Base-by-base conservation (phyloP, 768 basidiomycete genomes). In the Kwoniella botswanensis region DNA sequence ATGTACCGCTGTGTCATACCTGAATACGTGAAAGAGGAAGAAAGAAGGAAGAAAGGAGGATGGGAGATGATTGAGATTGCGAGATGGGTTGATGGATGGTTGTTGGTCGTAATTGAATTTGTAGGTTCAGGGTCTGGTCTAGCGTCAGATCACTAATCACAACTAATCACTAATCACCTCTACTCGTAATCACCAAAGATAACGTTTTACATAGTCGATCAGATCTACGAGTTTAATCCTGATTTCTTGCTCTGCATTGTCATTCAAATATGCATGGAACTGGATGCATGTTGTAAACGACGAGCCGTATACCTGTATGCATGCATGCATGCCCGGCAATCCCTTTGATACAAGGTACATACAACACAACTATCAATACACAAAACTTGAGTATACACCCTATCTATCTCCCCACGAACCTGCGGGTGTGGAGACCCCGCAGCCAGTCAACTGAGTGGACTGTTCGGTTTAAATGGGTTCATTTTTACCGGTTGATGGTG, bases 361-460 rank as follows among this genome's bases (percentile, higher is more conserved):
- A 17, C 21, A 29, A 58, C 29, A 58, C 15, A 24, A 35, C 35
- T 35, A 35, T 9, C 7, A 7, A 35, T 9, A 35, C 35, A 35
- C 35, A 35, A 6, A 7, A 35, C 35, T 35, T 35, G 35, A 35
- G 35, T 35, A 35, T 35, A 35, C 35, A 35, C 35, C 35, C 35
- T 35, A 35, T 35, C 35, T 4, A 35, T 35, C 35, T 35, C 35
- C 35, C 35, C 35, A 35, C 7, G 35, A 35, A 35, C 35, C 35
- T 35, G 35, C 7, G 35, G 4, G 4, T 17, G 21, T 35, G 24
- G 57, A 26, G 29, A 26, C 57, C 57, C 57, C 57, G 18, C 57
- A 35, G 15, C 22, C 57, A 35, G 18, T 58, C 57, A 58, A 58
- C 57, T 58, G 57, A 58, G 26, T 58, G 57, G 26, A 24, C 57